A percentile compares a stretch with the other conserved stretches of the same genome.
phyloP scores from a whole-genome alignment of 2,329 filamentous ascomycete genomes.

The Arthroderma sp. region DNA sequence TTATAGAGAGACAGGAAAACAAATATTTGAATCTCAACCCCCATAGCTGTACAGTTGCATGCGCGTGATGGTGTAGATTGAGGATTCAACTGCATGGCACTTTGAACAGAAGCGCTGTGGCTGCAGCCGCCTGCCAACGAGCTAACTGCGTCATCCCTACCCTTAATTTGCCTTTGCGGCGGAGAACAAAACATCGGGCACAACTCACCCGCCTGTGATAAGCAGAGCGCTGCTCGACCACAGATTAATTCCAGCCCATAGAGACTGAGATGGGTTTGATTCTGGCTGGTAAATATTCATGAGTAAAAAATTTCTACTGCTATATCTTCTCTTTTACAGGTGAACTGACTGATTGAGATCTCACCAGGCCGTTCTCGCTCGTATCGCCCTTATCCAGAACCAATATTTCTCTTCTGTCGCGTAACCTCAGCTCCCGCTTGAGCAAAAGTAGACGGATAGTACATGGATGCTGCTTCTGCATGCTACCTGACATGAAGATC shows the following conservation, averaged over 20 bases:
- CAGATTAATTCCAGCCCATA: neutral
- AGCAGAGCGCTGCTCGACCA: neutral
- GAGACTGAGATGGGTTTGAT: neutral
- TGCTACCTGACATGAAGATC: constrained; percentile 15
- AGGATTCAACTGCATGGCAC: no score
- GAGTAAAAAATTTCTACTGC: no score
- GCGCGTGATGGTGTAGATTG: no score
- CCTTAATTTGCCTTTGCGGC: constrained; percentile 2
- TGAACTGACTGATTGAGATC: no score
- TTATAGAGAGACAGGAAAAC: no score
- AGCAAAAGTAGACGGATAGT: neutral
- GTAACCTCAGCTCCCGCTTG: neutral
- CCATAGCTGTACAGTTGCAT: no score
- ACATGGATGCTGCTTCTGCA: neutral
- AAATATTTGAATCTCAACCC: no score
- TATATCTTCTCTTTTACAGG: no score
- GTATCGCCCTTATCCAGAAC: no score
- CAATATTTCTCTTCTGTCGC: neutral
- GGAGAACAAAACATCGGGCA: neutral
- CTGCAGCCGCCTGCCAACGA: neutral
- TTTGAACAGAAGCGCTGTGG: no score
- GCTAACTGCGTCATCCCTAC: constrained; percentile 13
- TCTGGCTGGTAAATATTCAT: no score
- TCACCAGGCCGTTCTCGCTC: no score
- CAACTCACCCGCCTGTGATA: neutral